Percentiles rank a stretch among this genome's conserved stretches.
Conservation (phyloP, 1,284 basidiomycete species). For the Sanghuangporus weigelae region DNA sequence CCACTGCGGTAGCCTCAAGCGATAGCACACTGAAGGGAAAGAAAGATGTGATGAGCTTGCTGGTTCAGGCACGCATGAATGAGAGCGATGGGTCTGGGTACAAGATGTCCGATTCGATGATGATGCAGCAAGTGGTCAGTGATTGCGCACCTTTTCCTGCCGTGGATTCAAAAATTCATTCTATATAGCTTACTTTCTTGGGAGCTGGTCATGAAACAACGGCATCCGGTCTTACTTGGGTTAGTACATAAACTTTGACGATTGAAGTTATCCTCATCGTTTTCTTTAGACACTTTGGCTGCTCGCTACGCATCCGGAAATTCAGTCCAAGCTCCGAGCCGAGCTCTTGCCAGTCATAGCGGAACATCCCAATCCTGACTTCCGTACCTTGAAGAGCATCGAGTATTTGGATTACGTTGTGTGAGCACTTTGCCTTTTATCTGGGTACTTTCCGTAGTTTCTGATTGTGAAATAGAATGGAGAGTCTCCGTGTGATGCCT, state of each 20-base stretch:
- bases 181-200: conserved; percentile 41
- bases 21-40: conserved; percentile 35
- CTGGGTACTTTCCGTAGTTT: not conserved
- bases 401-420: conserved; percentile 43
- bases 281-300: conserved; percentile 34
- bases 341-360: conserved; percentile 36
- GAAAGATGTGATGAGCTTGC: conserved; percentile 45
- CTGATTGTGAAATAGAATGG: conserved; percentile 25
- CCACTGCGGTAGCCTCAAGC: conserved; percentile 24
- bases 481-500: conserved; percentile 38
- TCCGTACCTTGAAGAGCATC: conserved; percentile 41
- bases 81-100: conserved; percentile 29
- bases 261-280: not conserved
- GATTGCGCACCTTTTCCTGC: not conserved
- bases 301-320: conserved; percentile 30
- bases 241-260: conserved; percentile 20
- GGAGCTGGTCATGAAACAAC: conserved; percentile 51
- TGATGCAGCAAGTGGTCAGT: conserved; percentile 47
- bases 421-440: conserved; percentile 27
- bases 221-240: conserved; percentile 43
- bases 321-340: conserved; percentile 38
- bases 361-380: conserved; percentile 35
- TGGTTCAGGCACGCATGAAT: conserved; percentile 36
- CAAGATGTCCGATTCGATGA: conserved; percentile 39
- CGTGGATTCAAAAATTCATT: not conserved